Evolutionary conservation across 352 stramenopile genomes (phyloP).

Genomic region (Phytopythium litorale): DNA sequence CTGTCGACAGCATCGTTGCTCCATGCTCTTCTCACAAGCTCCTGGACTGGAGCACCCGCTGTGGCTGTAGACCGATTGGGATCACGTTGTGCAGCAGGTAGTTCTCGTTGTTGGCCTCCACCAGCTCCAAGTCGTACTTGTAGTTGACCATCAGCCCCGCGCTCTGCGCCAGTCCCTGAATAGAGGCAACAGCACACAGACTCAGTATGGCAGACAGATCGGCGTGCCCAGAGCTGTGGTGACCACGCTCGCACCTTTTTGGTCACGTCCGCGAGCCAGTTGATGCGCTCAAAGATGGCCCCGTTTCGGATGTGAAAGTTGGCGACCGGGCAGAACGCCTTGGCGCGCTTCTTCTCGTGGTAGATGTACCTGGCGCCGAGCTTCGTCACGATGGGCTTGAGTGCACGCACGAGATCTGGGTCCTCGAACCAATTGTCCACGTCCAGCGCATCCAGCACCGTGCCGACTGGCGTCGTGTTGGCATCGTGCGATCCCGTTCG

Average conservation of each 20-base stretch:
- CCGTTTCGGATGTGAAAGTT: conserved; percentile 88
- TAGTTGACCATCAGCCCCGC: conserved; percentile 86
- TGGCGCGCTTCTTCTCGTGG: conserved; percentile 77
- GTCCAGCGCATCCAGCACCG: conserved; percentile 36
- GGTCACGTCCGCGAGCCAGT: conserved; percentile 75
- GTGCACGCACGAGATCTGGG: conserved; percentile 20
- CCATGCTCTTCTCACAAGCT: conserved; percentile 7
- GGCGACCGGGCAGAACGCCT: conserved; percentile 74
- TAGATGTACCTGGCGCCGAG: conserved; percentile 74
- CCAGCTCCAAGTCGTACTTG: conserved; percentile 75
- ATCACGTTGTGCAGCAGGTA: conserved; percentile 81
- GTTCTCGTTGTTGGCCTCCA: conserved; percentile 81
- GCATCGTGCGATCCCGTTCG: not conserved
- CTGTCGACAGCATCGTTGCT: not conserved
- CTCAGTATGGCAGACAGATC: not conserved
- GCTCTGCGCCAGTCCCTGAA: conserved; percentile 64
- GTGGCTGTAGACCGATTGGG: conserved; percentile 63
- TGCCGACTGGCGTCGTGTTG: conserved; percentile 19
- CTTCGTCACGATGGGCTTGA: conserved; percentile 65
- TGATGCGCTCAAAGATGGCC: conserved; percentile 82
- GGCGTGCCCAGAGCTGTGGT: not conserved
- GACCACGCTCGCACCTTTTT: conserved; percentile 41
- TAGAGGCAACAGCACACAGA: conserved; percentile 2
- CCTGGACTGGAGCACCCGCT: conserved; percentile 34
- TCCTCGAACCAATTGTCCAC: conserved; percentile 54